These are phyloP conservation scores for Phytopythium litorale DNA, from an alignment of 352 stramenopile genomes.

Conservation along the genomic window DNA sequence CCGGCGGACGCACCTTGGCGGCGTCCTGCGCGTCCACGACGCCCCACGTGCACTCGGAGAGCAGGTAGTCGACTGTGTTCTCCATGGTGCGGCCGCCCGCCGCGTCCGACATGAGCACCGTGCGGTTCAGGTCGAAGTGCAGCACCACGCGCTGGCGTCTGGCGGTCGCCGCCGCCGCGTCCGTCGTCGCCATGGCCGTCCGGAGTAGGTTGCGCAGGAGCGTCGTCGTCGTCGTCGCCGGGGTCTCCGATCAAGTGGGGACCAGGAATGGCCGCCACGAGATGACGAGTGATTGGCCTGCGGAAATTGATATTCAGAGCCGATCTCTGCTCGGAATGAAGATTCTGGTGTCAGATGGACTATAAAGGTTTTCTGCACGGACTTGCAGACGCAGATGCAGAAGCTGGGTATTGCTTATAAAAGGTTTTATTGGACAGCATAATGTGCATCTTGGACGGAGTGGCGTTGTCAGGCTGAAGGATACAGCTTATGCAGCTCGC, in stretches of 20 bases:
- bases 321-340: no score
- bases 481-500: no score
- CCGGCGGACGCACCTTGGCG: constrained; percentile 13
- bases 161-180: not conserved
- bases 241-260: not conserved
- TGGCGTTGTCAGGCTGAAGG: no score
- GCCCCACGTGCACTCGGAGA: constrained; percentile 80
- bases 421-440: no score
- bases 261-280: not conserved
- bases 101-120: constrained; percentile 88
- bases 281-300: no score
- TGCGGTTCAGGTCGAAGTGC: constrained; percentile 89
- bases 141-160: constrained; percentile 55
- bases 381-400: no score
- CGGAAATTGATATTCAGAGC: no score
- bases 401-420: no score
- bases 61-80: constrained; percentile 84
- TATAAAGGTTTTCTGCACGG: no score
- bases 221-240: not conserved
- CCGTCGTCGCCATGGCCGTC: constrained; percentile 6
- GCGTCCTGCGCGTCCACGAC: constrained; percentile 31
- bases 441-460: no score
- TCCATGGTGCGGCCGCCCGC: constrained; percentile 84
- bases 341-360: no score
- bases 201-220: not conserved